These are phyloP conservation scores for Neospermospora avenae DNA, from an alignment of 2,329 filamentous ascomycete genomes.

Conservation along the genomic window DNA sequence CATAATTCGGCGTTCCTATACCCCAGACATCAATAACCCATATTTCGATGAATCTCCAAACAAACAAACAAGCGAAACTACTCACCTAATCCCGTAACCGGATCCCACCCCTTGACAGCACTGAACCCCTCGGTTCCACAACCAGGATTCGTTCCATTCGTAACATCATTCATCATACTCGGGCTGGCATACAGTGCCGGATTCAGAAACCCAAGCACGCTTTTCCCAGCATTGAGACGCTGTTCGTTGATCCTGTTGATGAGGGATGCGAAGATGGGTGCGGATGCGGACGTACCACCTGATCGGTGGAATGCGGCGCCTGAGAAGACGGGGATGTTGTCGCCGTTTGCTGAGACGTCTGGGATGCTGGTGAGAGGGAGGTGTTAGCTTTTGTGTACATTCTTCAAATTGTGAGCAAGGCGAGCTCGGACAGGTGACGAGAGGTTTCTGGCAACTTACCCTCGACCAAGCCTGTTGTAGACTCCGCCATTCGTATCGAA, in stretches of 20 bases:
- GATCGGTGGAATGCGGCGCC: slow-evolving; percentile 37
- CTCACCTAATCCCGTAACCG: slow-evolving; percentile 37
- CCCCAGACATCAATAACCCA: not conserved
- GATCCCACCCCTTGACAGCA: slow-evolving; percentile 37
- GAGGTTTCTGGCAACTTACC: not conserved
- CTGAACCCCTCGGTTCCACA: slow-evolving; percentile 35
- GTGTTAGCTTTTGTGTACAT: not conserved
- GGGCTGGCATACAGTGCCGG: slow-evolving; percentile 39
- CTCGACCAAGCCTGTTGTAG: slow-evolving; percentile 16
- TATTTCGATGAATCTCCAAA: slow-evolving; percentile 16
- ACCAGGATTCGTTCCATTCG: slow-evolving; percentile 39
- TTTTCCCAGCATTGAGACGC: slow-evolving; percentile 48
- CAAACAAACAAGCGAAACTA: not conserved
- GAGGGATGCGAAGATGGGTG: slow-evolving; percentile 54
- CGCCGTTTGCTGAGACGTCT: slow-evolving; percentile 53
- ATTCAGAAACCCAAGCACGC: slow-evolving; percentile 41
- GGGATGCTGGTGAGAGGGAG: slow-evolving; percentile 37
- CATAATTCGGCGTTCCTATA: slow-evolving; percentile 32
- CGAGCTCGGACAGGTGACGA: not conserved
- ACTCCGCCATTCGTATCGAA: slow-evolving; percentile 38
- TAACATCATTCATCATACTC: slow-evolving; percentile 35
- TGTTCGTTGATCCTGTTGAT: slow-evolving; percentile 62
- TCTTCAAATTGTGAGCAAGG: not conserved
- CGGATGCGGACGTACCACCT: slow-evolving; percentile 50
- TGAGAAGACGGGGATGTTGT: slow-evolving; percentile 46